Percentiles rank a stretch among this genome's conserved stretches.
Evolutionary conservation across 78 protist species (phyloP).

Genomic region (Dictyostelium firmibasis): DNA sequence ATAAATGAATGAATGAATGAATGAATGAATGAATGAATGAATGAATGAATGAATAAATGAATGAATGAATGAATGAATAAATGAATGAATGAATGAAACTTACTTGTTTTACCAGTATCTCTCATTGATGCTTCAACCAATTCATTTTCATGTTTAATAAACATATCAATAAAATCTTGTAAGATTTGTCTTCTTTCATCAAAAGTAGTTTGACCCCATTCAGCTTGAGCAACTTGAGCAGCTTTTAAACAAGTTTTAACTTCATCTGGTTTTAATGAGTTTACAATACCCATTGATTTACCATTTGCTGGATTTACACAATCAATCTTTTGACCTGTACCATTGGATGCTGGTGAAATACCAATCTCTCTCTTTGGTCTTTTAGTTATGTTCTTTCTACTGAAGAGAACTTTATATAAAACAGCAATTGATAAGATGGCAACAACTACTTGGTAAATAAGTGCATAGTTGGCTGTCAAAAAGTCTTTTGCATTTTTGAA

Average conservation of each 20-base stretch:
- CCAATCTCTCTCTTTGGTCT: constrained; percentile 38
- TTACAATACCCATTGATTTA: constrained; percentile 50
- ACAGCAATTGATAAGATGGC: background rate
- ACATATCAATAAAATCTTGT: constrained; percentile 71
- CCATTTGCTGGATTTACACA: constrained; percentile 84
- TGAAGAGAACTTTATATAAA: background rate
- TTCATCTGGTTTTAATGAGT: constrained; percentile 63
- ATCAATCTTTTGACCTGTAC: constrained; percentile 45
- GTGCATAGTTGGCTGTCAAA: background rate
- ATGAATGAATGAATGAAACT: too few relatives aligned
- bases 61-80: too few relatives aligned
- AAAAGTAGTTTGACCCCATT: constrained; percentile 80
- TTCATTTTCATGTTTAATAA: constrained; percentile 74
- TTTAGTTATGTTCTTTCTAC: constrained; percentile 5
- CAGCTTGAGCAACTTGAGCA: constrained; percentile 63
- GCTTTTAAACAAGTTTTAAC: constrained; percentile 45
- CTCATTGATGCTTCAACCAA: constrained; percentile 72
- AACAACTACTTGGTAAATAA: background rate
- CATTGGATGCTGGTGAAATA: constrained; percentile 56
- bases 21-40: too few relatives aligned
- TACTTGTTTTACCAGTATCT: constrained; percentile 90
- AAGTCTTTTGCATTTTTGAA: background rate
- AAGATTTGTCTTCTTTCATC: constrained; percentile 72
- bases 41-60: too few relatives aligned
- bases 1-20: too few relatives aligned